Evolutionary conservation across 2,329 filamentous ascomycete species (phyloP), one percentile per base, ranked within the genome.

Genomic region (Cladosporium sp.): DNA sequence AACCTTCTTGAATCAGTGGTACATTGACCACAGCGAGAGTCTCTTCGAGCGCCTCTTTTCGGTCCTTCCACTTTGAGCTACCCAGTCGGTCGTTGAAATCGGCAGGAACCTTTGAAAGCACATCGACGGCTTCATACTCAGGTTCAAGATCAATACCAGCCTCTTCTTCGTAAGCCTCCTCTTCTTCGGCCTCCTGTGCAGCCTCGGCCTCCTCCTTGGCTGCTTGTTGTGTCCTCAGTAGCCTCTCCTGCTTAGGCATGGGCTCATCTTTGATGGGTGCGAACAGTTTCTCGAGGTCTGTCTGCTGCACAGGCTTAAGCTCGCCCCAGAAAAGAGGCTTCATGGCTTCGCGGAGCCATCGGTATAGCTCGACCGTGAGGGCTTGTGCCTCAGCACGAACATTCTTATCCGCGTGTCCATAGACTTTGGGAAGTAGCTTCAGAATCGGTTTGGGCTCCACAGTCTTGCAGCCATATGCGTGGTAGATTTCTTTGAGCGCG

Each of bases 251-350:
- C 71, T 96, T 97, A 4, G 94, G 91, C 2, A 88, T 68, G 0
- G 89, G 83, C 62, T 97, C 93, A 34, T 90, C 83, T 72, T 96
- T 97, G 70, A 97, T 83, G 66, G 90, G 91, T 68, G 97, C 94
- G 62, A 99, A 99, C 50, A 96, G 83, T 37, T 92, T 89, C 69
- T 99, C 95, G 57, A 99, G 77, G 69, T 99, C 95, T 61, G 87
- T 85, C 73, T 99, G 94, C 70, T 99, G 94, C 0, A 96, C 93
- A 0, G 93, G 89, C 72, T 99, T 99, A 60, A 99, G 75, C 59
- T 99, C 94, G 44, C 83, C 85, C 92, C 94, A 99, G 72, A 99
- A 97, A 74, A 97, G 88, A 36, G 93, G 91, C 72, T 99, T 99
- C 86, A 99, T 97, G 10, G 93, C 93, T 63, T 99, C 94, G 64